Evolutionary conservation across 1,284 basidiomycete species (phyloP), one percentile per base, ranked within the genome.

Genomic region (Irpex lacteus): DNA sequence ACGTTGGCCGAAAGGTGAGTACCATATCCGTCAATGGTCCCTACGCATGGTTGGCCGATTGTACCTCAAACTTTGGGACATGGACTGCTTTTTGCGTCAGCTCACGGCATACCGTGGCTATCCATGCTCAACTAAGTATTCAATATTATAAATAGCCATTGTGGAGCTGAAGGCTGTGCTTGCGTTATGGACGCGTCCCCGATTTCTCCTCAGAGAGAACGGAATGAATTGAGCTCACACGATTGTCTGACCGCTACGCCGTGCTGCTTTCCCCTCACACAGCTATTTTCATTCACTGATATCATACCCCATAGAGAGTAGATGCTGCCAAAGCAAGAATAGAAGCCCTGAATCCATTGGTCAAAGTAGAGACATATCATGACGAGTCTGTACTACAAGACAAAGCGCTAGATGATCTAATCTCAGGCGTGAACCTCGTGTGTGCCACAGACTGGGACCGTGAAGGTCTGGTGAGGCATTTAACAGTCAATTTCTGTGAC

Each of bases 301-400:
- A 36, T 21, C n/a, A 32, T 60, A 11, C 67, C 64, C 66, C 68
- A 64, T 76, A 98, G 95, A 85, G 92, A 72, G 91, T 95, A 32
- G 86, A 91, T 66, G 93, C 88, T 52, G 95, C 95, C 32, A 91
- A 91, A 73, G 78, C 87, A 13, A 87, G 94, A 70, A 91, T 99
- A 63, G 89, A 93, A 73, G 90, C 88, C 63, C 83, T 99, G 54
- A 99, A 99, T 74, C 96, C 97, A 47, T 88, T 97, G 57, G 97
- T 99, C 67, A 81, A 83, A 50, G 85, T 99, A 65, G 84, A 91
- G 68, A 87, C 87, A 11, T 72, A 90, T 57, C 81, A 89, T 19
- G 77, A 84, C 67, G 66, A 82, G 65, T 71, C 85, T 74, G 72
- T 80, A 68, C 71, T 84, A 69, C 82, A 86, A 66, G 74, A 76